Conservation (phyloP, 495 filamentous ascomycete species). For the Aspergillus bridgeri region DNA sequence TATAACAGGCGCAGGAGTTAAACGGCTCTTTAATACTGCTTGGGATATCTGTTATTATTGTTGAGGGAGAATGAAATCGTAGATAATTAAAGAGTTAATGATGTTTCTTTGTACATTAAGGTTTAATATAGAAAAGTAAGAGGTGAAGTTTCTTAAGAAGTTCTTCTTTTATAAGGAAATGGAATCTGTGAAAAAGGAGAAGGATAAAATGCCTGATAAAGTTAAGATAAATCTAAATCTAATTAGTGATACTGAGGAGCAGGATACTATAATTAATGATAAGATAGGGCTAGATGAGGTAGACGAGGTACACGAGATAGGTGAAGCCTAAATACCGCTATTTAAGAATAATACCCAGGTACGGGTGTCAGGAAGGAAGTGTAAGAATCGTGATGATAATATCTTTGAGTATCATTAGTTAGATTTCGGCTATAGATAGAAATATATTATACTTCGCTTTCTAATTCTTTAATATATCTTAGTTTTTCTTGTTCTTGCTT, state of each 20-base stretch:
- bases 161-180: conserved; percentile 1
- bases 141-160: neutral
- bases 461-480: no score
- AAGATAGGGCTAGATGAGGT: neutral
- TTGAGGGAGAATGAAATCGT: neutral
- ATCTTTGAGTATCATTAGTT: neutral
- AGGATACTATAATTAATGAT: neutral
- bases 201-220: neutral
- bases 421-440: neutral
- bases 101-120: neutral
- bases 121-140: neutral
- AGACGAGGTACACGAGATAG: neutral
- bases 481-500: no score
- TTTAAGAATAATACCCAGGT: no score
- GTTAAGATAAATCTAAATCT: neutral
- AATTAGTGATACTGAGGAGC: no score
- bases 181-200: conserved; percentile 1
- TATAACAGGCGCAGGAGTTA: neutral
- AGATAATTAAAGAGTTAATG: conserved; percentile 2
- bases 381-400: neutral
- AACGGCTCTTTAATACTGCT: conserved; percentile 3
- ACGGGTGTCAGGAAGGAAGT: neutral
- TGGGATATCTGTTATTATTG: conserved; percentile 1
- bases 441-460: neutral
- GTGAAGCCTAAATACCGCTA: neutral